Base-by-base conservation (phyloP, 192 early-diverging fungal species). In the Umbelopsis sp. region DNA sequence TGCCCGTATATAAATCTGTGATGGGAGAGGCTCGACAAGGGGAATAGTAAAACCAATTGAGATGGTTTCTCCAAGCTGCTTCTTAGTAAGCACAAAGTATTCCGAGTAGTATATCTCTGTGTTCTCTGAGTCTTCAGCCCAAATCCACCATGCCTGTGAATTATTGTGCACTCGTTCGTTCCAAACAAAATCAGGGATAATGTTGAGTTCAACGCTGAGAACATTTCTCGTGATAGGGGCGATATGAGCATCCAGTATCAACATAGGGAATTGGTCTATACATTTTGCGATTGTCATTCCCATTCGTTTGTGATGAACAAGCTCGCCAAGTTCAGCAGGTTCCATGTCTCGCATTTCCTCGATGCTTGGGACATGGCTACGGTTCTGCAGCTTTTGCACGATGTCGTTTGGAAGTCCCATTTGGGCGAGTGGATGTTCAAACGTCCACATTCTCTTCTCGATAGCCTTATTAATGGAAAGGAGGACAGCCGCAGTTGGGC, bases 101-200 rank as follows among this genome's bases (percentile, higher is more conserved):
- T 99, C 98, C 68, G 93, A 86, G 74, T 96, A 92, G 45, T 98
- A 78, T 41, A 99, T 90, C 73, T 83, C 80, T 73, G 97, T 95
- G 34, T 92, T 91, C 73, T 97, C 96, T 7, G 91, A 93, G 80
- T 99, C 98, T 82, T 97, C 96, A 5, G 98, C 93, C 26, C 94
- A 76, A 66, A 99, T 82, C 96, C 95, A 98, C 82, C 98, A 99
- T 20, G 84, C 83, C 75, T 99, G 96, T 0, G 92, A 92, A 2
- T 84, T 85, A 4, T 94, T 94, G 53, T 92, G 90, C 17, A 93
- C 85, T 59, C 95, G 92, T 62, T 95, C 95, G 77, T 95, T 92
- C 89, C 93, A 99, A 65, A 87, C 83, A 77, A 99, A 99, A 77
- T 97, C 96, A 12, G 98, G 96, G 8, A 91, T 95, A 29, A 99